Evolutionary conservation across 2,329 filamentous ascomycete genomes (phyloP).

Genomic region (Clonostachys chloroleuca): DNA sequence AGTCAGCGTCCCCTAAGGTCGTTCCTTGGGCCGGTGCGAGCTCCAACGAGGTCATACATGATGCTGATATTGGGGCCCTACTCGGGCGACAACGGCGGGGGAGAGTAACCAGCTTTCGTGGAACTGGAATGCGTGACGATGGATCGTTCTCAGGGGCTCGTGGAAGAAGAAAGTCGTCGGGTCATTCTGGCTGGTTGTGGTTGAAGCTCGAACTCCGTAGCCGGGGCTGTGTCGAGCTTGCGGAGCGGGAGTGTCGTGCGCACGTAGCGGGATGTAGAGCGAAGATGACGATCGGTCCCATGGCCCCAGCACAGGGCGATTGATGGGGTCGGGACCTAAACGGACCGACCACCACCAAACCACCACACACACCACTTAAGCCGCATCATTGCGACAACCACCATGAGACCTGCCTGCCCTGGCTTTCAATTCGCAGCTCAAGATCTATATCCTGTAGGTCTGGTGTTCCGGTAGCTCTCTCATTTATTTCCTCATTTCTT

Average conservation of each 20-base stretch:
- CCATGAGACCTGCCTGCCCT: too few relatives aligned
- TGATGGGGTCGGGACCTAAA: too few relatives aligned
- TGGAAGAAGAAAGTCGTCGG: background rate
- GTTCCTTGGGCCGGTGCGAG: too few relatives aligned
- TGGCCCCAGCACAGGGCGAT: too few relatives aligned
- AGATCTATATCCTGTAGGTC: background rate
- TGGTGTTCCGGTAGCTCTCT: background rate
- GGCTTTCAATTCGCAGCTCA: too few relatives aligned
- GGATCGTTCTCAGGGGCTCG: background rate
- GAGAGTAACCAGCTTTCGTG: background rate
- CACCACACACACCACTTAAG: too few relatives aligned
- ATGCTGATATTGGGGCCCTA: constrained; percentile 2
- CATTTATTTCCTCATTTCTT: background rate
- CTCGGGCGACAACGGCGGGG: constrained; percentile 2
- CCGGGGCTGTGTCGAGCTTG: background rate
- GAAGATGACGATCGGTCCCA: too few relatives aligned
- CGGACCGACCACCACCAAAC: too few relatives aligned
- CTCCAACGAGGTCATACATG: constrained; percentile 1
- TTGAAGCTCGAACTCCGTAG: background rate
- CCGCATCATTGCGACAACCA: too few relatives aligned
- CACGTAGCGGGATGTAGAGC: too few relatives aligned
- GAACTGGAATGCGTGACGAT: background rate
- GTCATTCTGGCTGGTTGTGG: background rate
- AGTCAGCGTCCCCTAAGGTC: background rate
- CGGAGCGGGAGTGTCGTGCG: too few relatives aligned